Conservation (phyloP, 257 asterid genomes). For the Plantago ovata region DNA sequence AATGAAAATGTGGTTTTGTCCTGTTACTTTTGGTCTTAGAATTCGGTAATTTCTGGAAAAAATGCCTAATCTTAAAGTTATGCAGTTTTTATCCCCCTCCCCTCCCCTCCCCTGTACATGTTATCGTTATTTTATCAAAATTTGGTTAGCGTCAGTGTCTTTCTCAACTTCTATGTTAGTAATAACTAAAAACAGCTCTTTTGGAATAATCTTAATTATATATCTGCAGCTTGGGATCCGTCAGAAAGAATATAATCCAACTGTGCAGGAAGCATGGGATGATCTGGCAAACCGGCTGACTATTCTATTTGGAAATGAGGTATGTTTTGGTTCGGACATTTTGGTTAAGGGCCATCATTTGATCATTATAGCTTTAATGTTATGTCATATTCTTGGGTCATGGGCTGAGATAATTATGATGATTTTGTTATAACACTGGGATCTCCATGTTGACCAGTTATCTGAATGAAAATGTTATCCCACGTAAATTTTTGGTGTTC, state of each 20-base stretch:
- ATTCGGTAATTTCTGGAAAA: not conserved
- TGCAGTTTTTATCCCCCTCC: not conserved
- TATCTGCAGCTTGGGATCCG: conserved; percentile 62
- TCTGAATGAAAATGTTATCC: not conserved
- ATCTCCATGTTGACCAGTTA: no score
- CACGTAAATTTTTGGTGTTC: not conserved
- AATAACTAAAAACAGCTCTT: no score
- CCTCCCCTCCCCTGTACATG: not conserved
- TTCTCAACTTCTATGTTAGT: not conserved
- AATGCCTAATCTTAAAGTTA: not conserved
- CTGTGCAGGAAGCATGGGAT: conserved; percentile 71
- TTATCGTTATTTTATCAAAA: not conserved
- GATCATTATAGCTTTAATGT: no score
- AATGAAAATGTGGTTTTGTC: not conserved
- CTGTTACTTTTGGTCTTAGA: conserved; percentile 10
- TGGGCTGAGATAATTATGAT: not conserved
- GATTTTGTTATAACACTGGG: not conserved
- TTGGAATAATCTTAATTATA: conserved; percentile 9
- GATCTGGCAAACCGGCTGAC: conserved; percentile 63
- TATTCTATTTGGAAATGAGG: conserved; percentile 72
- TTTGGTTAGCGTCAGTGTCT: not conserved
- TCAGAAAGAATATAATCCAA: conserved; percentile 55
- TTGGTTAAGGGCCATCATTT: not conserved
- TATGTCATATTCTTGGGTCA: no score
- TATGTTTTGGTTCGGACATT: conserved; percentile 24